These are phyloP conservation scores for Chytriomyces hyalinus DNA, from an alignment of 192 early-diverging fungal genomes.

Conservation along the genomic window DNA sequence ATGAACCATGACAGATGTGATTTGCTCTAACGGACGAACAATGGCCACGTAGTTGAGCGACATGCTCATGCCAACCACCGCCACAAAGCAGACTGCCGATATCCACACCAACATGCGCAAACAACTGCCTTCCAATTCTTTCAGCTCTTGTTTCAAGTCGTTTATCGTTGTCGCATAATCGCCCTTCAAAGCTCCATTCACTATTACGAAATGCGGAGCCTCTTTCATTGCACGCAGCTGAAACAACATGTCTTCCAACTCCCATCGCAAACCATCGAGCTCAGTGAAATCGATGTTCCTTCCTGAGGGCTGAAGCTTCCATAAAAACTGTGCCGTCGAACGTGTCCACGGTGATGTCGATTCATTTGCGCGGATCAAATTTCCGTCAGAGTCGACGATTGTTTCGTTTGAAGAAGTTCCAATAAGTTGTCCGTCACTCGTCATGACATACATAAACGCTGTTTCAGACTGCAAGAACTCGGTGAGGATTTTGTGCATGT, in stretches of 20 bases:
- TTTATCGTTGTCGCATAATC: not conserved
- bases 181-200: slow-evolving; percentile 3
- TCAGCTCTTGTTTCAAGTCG: not conserved
- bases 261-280: not conserved
- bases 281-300: not conserved
- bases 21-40: too few relatives aligned
- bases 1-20: too few relatives aligned
- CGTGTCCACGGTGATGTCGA: too few relatives aligned
- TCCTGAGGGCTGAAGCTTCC: not conserved
- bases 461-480: not conserved
- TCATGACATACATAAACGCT: not conserved
- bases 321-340: too few relatives aligned
- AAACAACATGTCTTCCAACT: not conserved
- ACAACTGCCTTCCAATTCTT: not conserved
- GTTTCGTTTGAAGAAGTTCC: not conserved
- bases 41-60: too few relatives aligned
- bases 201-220: not conserved
- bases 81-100: not conserved
- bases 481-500: not conserved
- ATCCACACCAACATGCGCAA: not conserved
- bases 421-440: not conserved
- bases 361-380: not conserved
- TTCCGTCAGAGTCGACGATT: not conserved
- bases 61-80: not conserved
- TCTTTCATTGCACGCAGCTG: slow-evolving; percentile 9